phyloP scores from a whole-genome alignment of 1,284 basidiomycete species.

The Sporisorium reilianum region DNA sequence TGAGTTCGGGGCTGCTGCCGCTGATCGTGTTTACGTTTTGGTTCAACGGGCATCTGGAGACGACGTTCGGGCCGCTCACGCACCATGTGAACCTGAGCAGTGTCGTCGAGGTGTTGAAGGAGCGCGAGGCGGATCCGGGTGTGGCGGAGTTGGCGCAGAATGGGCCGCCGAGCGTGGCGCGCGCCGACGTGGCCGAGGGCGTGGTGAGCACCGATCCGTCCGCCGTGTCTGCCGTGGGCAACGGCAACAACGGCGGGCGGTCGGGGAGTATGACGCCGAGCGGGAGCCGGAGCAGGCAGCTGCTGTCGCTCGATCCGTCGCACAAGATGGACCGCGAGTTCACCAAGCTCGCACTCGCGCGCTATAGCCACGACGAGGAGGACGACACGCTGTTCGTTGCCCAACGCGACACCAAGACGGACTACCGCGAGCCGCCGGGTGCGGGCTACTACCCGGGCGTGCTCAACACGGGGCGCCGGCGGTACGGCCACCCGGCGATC shows the following conservation, averaged over 20 bases:
- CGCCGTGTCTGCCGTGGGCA: background rate
- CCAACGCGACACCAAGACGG: constrained; percentile 61
- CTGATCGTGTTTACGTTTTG: constrained; percentile 80
- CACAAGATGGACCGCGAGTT: constrained; percentile 42
- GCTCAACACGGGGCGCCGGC: constrained; percentile 51
- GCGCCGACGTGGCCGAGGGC: constrained; percentile 9
- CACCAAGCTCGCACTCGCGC: constrained; percentile 73
- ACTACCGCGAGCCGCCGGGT: constrained; percentile 61
- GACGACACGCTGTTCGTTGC: constrained; percentile 93
- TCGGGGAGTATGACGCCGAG: constrained; percentile 25
- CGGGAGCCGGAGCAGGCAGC: constrained; percentile 21
- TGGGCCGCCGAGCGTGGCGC: constrained; percentile 23
- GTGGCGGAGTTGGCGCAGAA: constrained; percentile 43
- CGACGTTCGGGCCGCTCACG: constrained; percentile 81
- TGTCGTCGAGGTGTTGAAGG: constrained; percentile 52
- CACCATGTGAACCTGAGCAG: constrained; percentile 74
- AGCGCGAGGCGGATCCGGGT: constrained; percentile 19
- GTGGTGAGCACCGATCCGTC: constrained; percentile 13
- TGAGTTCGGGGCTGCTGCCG: constrained; percentile 82
- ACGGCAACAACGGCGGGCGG: background rate
- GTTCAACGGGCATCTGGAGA: constrained; percentile 83
- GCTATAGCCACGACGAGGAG: constrained; percentile 79
- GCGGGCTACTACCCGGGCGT: constrained; percentile 60
- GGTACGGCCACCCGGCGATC: constrained; percentile 66
- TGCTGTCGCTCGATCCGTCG: constrained; percentile 32